Base-by-base conservation (phyloP, 2,329 filamentous ascomycete species). In the Penicillium hordei region DNA sequence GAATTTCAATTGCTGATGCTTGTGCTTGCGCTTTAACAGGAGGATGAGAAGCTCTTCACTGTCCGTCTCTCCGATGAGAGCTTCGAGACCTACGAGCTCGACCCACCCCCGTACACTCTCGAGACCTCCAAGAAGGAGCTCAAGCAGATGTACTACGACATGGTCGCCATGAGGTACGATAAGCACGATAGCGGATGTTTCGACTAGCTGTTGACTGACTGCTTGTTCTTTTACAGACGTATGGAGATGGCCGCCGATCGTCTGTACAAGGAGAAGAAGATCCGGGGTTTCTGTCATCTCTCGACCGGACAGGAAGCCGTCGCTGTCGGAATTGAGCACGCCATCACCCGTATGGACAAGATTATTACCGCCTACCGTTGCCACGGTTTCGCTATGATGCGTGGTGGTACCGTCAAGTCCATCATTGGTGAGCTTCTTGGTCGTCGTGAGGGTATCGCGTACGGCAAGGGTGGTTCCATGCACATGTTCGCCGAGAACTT, bases 211-310 rank as follows among this genome's bases (percentile, higher is more conserved):
- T 40, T 57, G 36, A 60, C 58, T 55, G 27, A 42, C 21, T 58
- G 34, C 39, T 43, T 53, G 51, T 36, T 60, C 42, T n/a, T 23
- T 52, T 63, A 55, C 70, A 96, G 93, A 81, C 94, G 96, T 78
- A 96, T 99, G 94, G 94, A 99, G 82, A 96, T 99, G 93, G 93
- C 93, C 67, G 92, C 94, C 81, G 94, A 99, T 77, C 87, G 93
- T 76, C 84, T 99, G 73, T 99, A 99, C 90, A 99, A 99, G 85
- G 94, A 97, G 84, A 99, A 99, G 89, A 97, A 99, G 86, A 97
- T 99, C 72, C 90, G 94, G 72, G 94, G 94, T 82, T 99, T 99
- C 89, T 99, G 94, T 83, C 94, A 99, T 82, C 81, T 99, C 79
- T 97, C 94, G 59, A 96, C 90, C 59, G 94, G 94, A 63, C 94